A percentile compares a stretch with the other conserved stretches of the same genome.
phyloP scores from a whole-genome alignment of 2,329 filamentous ascomycete genomes.

The Phialocephala sp. region DNA sequence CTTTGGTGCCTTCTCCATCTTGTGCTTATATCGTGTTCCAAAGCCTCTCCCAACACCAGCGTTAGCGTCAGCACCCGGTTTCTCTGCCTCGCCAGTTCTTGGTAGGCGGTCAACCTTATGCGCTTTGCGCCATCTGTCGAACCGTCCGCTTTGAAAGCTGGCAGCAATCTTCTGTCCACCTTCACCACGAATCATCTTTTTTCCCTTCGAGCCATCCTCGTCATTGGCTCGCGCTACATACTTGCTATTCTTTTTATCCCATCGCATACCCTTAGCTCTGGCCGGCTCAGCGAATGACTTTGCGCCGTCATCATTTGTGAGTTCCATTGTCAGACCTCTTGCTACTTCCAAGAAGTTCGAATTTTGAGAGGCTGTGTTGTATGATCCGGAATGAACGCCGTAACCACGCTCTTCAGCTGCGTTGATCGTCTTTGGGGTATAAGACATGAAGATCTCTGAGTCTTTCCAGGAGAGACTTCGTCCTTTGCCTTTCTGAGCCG shows the following conservation, averaged over 20 bases:
- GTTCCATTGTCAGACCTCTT: slow-evolving; percentile 88
- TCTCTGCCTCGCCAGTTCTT: slow-evolving; percentile 82
- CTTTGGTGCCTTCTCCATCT: slow-evolving; percentile 86
- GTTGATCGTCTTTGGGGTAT: slow-evolving; percentile 81
- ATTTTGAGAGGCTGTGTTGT: slow-evolving; percentile 53
- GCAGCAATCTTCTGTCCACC: slow-evolving; percentile 95
- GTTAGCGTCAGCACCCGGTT: slow-evolving; percentile 43
- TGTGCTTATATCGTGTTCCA: slow-evolving; percentile 79
- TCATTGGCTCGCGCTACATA: slow-evolving; percentile 93
- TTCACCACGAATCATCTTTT: slow-evolving; percentile 82
- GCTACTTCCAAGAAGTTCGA: slow-evolving; percentile 87
- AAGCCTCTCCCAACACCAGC: slow-evolving; percentile 45
- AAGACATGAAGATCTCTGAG: slow-evolving; percentile 94
- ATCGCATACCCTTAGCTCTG: slow-evolving; percentile 78
- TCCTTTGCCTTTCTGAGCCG: slow-evolving; percentile 57
- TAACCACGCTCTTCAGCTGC: slow-evolving; percentile 90
- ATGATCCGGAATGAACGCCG: slow-evolving; percentile 82
- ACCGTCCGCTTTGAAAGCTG: slow-evolving; percentile 89
- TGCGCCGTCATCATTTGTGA: slow-evolving; percentile 84
- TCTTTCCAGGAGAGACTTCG: slow-evolving; percentile 75
- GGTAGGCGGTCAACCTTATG: slow-evolving; percentile 82
- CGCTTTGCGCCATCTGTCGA: slow-evolving; percentile 88
- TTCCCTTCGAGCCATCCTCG: slow-evolving; percentile 82
- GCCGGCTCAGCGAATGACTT: slow-evolving; percentile 80
- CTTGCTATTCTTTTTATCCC: slow-evolving; percentile 97